Conservation (phyloP, 345 rosid species). For the Limnanthes douglasii region DNA sequence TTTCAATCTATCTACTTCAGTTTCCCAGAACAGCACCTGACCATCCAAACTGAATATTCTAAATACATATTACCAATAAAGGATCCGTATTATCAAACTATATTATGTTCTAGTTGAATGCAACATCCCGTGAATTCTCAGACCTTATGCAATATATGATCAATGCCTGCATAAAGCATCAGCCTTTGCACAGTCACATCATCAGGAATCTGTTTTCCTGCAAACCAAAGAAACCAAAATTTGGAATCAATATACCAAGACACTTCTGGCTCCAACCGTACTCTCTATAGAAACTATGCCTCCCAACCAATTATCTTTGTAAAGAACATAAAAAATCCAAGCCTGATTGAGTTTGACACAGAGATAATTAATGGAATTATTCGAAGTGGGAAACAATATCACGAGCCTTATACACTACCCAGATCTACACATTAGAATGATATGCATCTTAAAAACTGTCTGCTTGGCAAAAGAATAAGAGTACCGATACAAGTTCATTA, state of each 20-base stretch:
- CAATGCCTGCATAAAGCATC: slow-evolving; percentile 51
- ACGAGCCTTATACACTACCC: too few species aligned
- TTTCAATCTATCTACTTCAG: slow-evolving; percentile 44
- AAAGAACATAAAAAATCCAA: not conserved
- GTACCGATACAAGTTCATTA: too few species aligned
- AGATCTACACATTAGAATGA: too few species aligned
- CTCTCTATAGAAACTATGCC: not conserved
- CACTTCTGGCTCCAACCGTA: not conserved
- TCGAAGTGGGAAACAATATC: not conserved
- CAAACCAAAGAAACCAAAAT: slow-evolving; percentile 5
- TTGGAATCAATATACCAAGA: not conserved
- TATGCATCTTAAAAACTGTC: too few species aligned
- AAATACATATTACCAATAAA: slow-evolving; percentile 2
- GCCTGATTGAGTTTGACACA: slow-evolving; percentile 1
- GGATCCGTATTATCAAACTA: not conserved
- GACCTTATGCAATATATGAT: slow-evolving; percentile 74
- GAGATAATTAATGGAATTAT: not conserved
- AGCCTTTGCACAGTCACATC: slow-evolving; percentile 28
- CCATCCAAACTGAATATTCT: too few species aligned
- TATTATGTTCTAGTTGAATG: too few species aligned
- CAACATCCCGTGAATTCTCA: slow-evolving; percentile 20
- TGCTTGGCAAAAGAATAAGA: too few species aligned
- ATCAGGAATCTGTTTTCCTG: slow-evolving; percentile 66
- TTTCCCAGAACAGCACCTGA: slow-evolving; percentile 67
- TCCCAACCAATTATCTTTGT: too few species aligned